Percentiles rank a stretch among this genome's conserved stretches.
Evolutionary conservation across 495 filamentous ascomycete genomes (phyloP).

Genomic region (Melanomma pulvis-pyrius): DNA sequence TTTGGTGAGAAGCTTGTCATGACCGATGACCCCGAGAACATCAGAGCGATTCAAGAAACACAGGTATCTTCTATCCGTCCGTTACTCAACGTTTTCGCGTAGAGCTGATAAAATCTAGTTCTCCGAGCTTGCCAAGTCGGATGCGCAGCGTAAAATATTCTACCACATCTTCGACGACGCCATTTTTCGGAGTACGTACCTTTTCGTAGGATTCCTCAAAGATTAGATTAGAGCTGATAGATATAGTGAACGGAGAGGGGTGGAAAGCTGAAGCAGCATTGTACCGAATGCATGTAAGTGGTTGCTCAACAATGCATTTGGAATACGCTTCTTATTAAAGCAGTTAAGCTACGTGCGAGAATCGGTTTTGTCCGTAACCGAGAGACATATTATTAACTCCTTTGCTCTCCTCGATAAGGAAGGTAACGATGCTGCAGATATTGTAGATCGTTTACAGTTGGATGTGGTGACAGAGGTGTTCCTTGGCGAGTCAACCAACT

Average conservation of each 20-base stretch:
- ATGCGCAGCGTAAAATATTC: constrained; percentile 2
- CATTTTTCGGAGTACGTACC: neutral
- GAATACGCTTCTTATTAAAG: neutral
- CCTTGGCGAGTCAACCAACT: neutral
- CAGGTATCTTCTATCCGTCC: neutral
- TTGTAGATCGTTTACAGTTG: constrained; percentile 1
- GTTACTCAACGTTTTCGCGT: neutral
- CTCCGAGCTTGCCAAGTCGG: neutral
- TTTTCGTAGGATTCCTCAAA: neutral
- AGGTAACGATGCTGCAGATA: constrained; percentile 10
- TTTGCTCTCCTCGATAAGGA: neutral
- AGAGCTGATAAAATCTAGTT: neutral
- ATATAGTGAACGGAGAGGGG: constrained; percentile 4
- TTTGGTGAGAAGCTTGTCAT: neutral
- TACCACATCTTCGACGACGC: neutral
- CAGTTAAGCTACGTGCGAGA: constrained; percentile 2
- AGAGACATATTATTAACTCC: neutral
- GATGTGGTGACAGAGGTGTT: constrained; percentile 8
- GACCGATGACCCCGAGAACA: constrained; percentile 11
- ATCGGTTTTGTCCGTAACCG: neutral
- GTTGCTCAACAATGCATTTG: neutral
- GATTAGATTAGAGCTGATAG: neutral
- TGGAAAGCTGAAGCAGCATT: constrained; percentile 8
- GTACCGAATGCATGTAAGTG: neutral
- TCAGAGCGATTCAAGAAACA: constrained; percentile 3